Conservation (phyloP, 2,329 filamentous ascomycete species). For the Colletotrichum orbiculare region DNA sequence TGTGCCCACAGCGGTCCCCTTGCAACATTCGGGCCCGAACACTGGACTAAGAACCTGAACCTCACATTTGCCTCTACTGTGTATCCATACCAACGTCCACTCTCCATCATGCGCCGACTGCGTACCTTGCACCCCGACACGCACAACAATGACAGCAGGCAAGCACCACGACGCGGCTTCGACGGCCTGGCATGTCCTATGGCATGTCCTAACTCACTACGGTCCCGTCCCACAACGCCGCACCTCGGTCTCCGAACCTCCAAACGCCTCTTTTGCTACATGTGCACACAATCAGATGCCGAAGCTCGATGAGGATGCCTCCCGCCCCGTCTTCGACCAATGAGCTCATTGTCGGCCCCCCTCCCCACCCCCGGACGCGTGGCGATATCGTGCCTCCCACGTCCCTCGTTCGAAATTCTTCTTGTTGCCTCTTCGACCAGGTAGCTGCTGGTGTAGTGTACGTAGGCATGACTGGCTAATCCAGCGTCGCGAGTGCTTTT, state of each 20-base stretch:
- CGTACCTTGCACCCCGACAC: slow-evolving; percentile 27
- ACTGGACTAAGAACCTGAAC: slow-evolving; percentile 4
- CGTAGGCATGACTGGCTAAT: slow-evolving; percentile 28
- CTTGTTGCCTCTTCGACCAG: slow-evolving; percentile 26
- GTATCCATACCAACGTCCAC: background rate
- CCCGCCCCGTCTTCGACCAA: slow-evolving; percentile 28
- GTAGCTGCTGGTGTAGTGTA: slow-evolving; percentile 25
- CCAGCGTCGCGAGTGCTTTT: slow-evolving; percentile 34
- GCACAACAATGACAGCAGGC: slow-evolving; percentile 6
- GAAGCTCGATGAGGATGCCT: slow-evolving; percentile 22
- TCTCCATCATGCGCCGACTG: slow-evolving; percentile 8
- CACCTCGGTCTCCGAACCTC: slow-evolving; percentile 18
- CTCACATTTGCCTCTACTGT: slow-evolving; percentile 3
- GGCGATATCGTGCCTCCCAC: slow-evolving; percentile 34
- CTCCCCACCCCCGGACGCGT: slow-evolving; percentile 33
- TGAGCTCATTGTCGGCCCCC: slow-evolving; percentile 21
- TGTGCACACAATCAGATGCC: background rate
- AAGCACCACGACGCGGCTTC: slow-evolving; percentile 16
- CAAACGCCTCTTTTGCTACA: background rate
- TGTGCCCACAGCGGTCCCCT: slow-evolving; percentile 9
- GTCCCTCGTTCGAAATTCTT: slow-evolving; percentile 35
- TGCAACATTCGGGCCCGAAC: slow-evolving; percentile 20
- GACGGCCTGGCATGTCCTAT: slow-evolving; percentile 3
- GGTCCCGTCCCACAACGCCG: background rate
- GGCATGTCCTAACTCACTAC: background rate